These are phyloP conservation scores for Coemansia sp. DNA, from an alignment of 192 early-diverging fungal genomes.

Conservation along the genomic window DNA sequence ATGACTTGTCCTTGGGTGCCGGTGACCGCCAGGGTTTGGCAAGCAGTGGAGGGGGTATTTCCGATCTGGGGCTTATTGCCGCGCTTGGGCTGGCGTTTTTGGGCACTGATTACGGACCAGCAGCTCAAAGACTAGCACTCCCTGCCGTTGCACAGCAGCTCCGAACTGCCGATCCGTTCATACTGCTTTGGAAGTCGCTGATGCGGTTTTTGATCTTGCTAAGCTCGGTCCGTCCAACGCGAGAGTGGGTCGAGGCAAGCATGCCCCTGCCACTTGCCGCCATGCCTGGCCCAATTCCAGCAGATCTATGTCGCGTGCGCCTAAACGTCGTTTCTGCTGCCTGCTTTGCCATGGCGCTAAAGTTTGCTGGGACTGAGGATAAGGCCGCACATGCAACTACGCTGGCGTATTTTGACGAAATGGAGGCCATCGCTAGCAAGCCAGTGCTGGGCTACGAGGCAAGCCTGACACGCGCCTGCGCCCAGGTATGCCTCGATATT, in stretches of 20 bases:
- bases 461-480: conserved; percentile 59
- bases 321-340: conserved; percentile 27
- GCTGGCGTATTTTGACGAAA: conserved; percentile 32
- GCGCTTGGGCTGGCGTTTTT: conserved; percentile 85
- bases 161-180: conserved; percentile 71
- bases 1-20: conserved; percentile 4
- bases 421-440: conserved; percentile 13
- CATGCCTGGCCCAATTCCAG: neutral
- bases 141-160: conserved; percentile 61
- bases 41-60: conserved; percentile 10
- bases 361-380: conserved; percentile 42
- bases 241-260: conserved; percentile 62
- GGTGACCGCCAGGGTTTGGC: conserved; percentile 11
- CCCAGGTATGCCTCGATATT: conserved; percentile 70
- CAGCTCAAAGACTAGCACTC: conserved; percentile 65
- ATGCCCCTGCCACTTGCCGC: conserved; percentile 15
- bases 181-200: conserved; percentile 68
- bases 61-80: conserved; percentile 60
- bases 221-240: conserved; percentile 61
- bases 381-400: conserved; percentile 16
- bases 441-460: conserved; percentile 38
- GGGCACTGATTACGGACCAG: conserved; percentile 67
- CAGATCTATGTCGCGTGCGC: conserved; percentile 33
- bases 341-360: conserved; percentile 44
- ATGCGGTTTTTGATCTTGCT: conserved; percentile 76